Conservation (phyloP, 108 stramenopile species). For the Mayamaea pseudoterrestris region DNA sequence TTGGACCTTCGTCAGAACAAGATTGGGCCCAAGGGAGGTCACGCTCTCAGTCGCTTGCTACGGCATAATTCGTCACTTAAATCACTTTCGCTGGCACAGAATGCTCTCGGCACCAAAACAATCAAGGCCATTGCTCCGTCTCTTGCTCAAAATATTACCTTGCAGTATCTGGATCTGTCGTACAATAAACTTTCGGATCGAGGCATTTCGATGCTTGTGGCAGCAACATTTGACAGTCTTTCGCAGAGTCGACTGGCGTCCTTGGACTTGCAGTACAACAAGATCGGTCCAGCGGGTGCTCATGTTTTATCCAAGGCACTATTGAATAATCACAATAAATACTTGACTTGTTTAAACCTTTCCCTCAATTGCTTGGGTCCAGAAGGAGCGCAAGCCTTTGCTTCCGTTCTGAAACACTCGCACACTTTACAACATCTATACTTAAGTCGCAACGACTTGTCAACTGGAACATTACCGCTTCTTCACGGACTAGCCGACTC, state of each 20-base stretch:
- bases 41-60: conserved; percentile 13
- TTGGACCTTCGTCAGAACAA: conserved; percentile 16
- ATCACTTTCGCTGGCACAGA: conserved; percentile 26
- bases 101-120: conserved; percentile 27
- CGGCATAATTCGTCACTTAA: conserved; percentile 14
- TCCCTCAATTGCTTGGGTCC: conserved; percentile 15
- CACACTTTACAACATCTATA: conserved; percentile 18
- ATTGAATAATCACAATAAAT: conserved; percentile 5
- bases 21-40: conserved; percentile 17
- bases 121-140: conserved; percentile 19
- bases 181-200: conserved; percentile 18
- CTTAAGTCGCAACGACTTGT: conserved; percentile 9
- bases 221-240: not conserved
- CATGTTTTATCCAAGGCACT: conserved; percentile 13
- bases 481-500: conserved; percentile 13
- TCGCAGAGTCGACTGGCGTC: not conserved
- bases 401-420: conserved; percentile 14
- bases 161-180: conserved; percentile 31
- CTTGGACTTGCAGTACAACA: conserved; percentile 18
- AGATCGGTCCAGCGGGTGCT: conserved; percentile 17
- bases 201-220: conserved; percentile 13
- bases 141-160: conserved; percentile 13
- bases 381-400: conserved; percentile 27
- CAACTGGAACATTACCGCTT: conserved; percentile 14
- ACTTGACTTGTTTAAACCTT: conserved; percentile 11